These are phyloP conservation scores for Acanthamoeba triangularis DNA, from an alignment of 208 protist genomes.

Conservation along the genomic window DNA sequence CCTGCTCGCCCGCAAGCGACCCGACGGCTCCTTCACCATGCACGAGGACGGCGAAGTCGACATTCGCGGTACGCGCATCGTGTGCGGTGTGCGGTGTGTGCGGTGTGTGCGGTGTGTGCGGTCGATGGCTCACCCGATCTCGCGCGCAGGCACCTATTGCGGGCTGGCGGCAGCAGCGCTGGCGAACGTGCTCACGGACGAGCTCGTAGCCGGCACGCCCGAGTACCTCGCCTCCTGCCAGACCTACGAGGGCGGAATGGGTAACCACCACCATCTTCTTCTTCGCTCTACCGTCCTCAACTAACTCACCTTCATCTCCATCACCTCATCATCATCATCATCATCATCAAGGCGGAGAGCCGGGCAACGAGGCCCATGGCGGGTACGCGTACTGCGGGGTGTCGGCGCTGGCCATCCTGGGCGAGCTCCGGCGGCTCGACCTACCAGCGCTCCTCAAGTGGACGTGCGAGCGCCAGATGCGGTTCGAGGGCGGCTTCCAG, in stretches of 20 bases:
- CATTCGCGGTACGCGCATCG: slow-evolving; percentile 75
- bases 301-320: background rate
- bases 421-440: slow-evolving; percentile 75
- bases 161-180: slow-evolving; percentile 84
- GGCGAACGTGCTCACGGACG: slow-evolving; percentile 78
- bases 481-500: slow-evolving; percentile 92
- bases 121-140: background rate
- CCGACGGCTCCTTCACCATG: slow-evolving; percentile 90
- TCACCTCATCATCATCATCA: no score
- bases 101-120: background rate
- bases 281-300: background rate
- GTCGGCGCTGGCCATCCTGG: slow-evolving; percentile 87
- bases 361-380: slow-evolving; percentile 92
- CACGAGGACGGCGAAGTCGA: slow-evolving; percentile 91
- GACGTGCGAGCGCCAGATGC: slow-evolving; percentile 87
- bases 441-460: slow-evolving; percentile 84
- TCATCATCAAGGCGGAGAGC: slow-evolving; percentile 46
- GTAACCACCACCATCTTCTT: slow-evolving; percentile 4
- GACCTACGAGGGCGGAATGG: slow-evolving; percentile 93
- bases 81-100: background rate
- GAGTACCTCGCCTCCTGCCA: slow-evolving; percentile 89
- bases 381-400: slow-evolving; percentile 94
- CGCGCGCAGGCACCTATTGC: slow-evolving; percentile 84
- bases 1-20: slow-evolving; percentile 82
- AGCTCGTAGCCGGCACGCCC: slow-evolving; percentile 79